Conservation (phyloP, 1,139 yeast species). For the Geotrichum aggregatum region DNA sequence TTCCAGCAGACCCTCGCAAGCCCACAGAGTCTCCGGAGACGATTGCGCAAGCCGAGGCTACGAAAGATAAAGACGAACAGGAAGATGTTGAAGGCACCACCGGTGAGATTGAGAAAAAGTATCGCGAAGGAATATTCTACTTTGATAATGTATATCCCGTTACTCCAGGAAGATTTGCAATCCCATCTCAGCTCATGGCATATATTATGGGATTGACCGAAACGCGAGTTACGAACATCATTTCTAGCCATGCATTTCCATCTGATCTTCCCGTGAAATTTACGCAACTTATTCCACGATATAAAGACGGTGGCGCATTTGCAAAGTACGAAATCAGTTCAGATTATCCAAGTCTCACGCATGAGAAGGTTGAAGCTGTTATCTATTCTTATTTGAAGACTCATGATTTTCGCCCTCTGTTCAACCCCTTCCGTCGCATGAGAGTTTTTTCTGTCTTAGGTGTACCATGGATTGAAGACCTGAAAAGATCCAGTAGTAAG, state of each 20-base stretch:
- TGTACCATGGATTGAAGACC: slow-evolving; percentile 93
- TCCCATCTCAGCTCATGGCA: slow-evolving; percentile 27
- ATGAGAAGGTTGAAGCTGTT: slow-evolving; percentile 29
- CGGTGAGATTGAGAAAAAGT: slow-evolving; percentile 54
- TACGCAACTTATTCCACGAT: slow-evolving; percentile 55
- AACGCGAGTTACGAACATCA: slow-evolving; percentile 39
- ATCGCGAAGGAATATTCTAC: slow-evolving; percentile 49
- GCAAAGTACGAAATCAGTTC: slow-evolving; percentile 52
- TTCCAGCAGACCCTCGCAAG: not conserved
- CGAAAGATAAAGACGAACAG: slow-evolving; percentile 46
- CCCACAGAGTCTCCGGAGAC: not conserved
- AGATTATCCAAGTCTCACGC: slow-evolving; percentile 22
- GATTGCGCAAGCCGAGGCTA: slow-evolving; percentile 23
- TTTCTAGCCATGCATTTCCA: slow-evolving; percentile 45
- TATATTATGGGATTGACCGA: slow-evolving; percentile 17
- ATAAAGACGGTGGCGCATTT: slow-evolving; percentile 93
- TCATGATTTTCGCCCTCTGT: slow-evolving; percentile 23
- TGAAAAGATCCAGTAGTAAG: slow-evolving; percentile 67
- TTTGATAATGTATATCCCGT: slow-evolving; percentile 37
- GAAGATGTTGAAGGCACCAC: slow-evolving; percentile 46
- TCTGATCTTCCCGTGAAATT: slow-evolving; percentile 43
- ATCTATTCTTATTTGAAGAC: slow-evolving; percentile 28
- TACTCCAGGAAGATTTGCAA: slow-evolving; percentile 37
- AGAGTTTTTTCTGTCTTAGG: slow-evolving; percentile 76
- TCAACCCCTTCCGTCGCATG: slow-evolving; percentile 41